Conservation (phyloP, 129 eudicot species). For the Chrysanthemum lavandulifolium region DNA sequence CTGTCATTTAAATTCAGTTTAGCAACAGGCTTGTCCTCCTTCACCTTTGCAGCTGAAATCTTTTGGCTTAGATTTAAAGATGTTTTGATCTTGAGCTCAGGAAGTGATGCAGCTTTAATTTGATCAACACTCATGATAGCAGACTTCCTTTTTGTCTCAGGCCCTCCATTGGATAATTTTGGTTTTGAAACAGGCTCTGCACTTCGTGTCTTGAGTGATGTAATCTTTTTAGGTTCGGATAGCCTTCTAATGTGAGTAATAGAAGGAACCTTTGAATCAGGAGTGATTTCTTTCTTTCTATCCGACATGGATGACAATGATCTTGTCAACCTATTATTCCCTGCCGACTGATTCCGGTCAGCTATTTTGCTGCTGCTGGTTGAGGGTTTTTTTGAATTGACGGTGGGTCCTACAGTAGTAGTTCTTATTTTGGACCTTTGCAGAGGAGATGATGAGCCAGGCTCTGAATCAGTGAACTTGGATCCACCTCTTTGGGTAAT, state of each 20-base stretch:
- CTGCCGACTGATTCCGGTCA: slow-evolving; percentile 39
- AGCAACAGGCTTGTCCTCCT: slow-evolving; percentile 37
- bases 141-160: slow-evolving; percentile 64
- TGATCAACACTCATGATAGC: slow-evolving; percentile 50
- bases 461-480: slow-evolving; percentile 82
- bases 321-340: slow-evolving; percentile 58
- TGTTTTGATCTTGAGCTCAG: slow-evolving; percentile 59
- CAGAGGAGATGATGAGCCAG: slow-evolving; percentile 85
- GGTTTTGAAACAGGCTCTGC: slow-evolving; percentile 48
- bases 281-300: slow-evolving; percentile 51
- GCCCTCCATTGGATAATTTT: slow-evolving; percentile 41
- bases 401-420: slow-evolving; percentile 35
- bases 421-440: slow-evolving; percentile 85
- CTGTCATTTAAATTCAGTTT: slow-evolving; percentile 26
- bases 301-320: slow-evolving; percentile 70
- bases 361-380: slow-evolving; percentile 38
- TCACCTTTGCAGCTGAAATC: slow-evolving; percentile 23
- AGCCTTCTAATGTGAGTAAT: slow-evolving; percentile 75
- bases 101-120: slow-evolving; percentile 63
- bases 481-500: slow-evolving; percentile 56
- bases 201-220: slow-evolving; percentile 33
- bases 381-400: slow-evolving; percentile 44
- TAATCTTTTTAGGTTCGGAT: slow-evolving; percentile 74
- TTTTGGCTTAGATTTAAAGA: slow-evolving; percentile 36
- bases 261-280: slow-evolving; percentile 68